Evolutionary conservation across 768 basidiomycete genomes (phyloP).

Genomic region (Boletus sp.): DNA sequence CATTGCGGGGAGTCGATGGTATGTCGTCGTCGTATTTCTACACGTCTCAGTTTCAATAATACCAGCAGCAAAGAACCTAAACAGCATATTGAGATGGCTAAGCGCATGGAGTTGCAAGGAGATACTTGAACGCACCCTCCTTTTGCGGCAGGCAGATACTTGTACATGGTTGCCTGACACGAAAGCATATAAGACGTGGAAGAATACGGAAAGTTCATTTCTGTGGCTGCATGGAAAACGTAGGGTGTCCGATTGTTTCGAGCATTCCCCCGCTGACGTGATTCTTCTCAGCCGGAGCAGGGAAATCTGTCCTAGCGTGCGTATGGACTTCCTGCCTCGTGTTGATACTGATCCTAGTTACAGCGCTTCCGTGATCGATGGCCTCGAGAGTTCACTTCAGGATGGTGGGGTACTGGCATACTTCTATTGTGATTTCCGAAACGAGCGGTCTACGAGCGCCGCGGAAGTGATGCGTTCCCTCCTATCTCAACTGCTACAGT

Average conservation of each 20-base stretch:
- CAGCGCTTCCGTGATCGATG: slow-evolving; percentile 13
- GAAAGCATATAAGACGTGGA: slow-evolving; percentile 4
- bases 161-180: slow-evolving; percentile 12
- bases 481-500: slow-evolving; percentile 9
- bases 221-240: slow-evolving; percentile 17
- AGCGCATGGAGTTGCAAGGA: slow-evolving; percentile 1
- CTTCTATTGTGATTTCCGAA: slow-evolving; percentile 24
- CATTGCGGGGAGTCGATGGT: background rate
- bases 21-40: background rate
- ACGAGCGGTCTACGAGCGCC: slow-evolving; percentile 3
- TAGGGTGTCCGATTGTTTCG: background rate
- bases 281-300: slow-evolving; percentile 4
- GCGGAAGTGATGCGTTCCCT: slow-evolving; percentile 16
- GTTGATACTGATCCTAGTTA: background rate
- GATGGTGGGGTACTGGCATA: slow-evolving; percentile 5
- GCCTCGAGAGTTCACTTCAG: background rate
- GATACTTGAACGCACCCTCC: background rate
- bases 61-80: background rate
- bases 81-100: slow-evolving; percentile 2
- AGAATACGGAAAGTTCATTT: background rate
- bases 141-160: slow-evolving; percentile 3
- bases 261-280: background rate
- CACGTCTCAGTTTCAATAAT: background rate
- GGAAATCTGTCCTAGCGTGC: slow-evolving; percentile 17
- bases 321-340: background rate